Evolutionary conservation across 106 monocot genomes (phyloP).

Genomic region (Chionographis japonica): DNA sequence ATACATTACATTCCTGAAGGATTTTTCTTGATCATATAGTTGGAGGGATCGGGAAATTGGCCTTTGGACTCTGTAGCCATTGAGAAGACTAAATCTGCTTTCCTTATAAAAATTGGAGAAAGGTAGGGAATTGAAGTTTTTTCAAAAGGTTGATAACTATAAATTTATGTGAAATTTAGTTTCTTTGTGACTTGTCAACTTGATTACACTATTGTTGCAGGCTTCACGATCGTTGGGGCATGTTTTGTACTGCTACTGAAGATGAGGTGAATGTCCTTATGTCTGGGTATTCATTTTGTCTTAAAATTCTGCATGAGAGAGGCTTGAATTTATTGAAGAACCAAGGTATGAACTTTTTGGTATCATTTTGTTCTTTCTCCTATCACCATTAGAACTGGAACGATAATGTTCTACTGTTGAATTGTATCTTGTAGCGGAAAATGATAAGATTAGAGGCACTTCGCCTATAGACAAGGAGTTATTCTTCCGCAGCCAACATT

Average conservation of each 20-base stretch:
- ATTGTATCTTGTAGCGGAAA: conserved; percentile 26
- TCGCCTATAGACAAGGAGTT: conserved; percentile 63
- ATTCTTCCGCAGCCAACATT: conserved; percentile 79
- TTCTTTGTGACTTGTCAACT: conserved; percentile 1
- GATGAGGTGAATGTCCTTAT: conserved; percentile 76
- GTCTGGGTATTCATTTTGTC: conserved; percentile 89
- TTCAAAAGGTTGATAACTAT: not conserved
- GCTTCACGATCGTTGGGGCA: conserved; percentile 59
- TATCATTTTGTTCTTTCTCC: conserved; percentile 4
- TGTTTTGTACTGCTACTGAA: conserved; percentile 67
- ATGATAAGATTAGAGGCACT: conserved; percentile 31
- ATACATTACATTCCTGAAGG: conserved; percentile 3
- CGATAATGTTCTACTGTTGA: not conserved
- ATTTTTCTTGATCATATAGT: conserved; percentile 29
- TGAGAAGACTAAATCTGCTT: conserved; percentile 92
- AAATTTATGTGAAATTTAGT: not conserved
- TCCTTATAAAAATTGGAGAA: conserved; percentile 87
- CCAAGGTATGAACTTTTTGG: conserved; percentile 37
- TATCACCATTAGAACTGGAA: not conserved
- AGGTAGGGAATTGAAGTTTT: conserved; percentile 31
- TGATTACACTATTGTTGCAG: conserved; percentile 27
- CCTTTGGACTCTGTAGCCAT: conserved; percentile 71
- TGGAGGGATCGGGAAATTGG: conserved; percentile 95
- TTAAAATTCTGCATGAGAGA: conserved; percentile 87
- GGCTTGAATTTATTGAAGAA: conserved; percentile 39